Evolutionary conservation across 306 rosid species (phyloP).

Genomic region (Canavalia gladiata): DNA sequence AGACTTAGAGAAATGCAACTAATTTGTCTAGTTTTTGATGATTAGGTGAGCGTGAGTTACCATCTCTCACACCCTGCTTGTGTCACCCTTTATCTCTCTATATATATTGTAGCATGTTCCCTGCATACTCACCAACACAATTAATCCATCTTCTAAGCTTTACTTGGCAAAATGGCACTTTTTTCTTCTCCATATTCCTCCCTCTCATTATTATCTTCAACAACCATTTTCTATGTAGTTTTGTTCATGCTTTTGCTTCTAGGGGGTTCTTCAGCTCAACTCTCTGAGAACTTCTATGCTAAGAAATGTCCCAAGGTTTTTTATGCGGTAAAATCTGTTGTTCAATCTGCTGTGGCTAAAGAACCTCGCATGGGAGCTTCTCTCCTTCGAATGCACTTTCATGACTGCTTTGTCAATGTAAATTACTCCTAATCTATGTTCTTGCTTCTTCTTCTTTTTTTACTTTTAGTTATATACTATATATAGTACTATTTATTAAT

Average conservation of each 20-base stretch:
- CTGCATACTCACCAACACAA: not conserved
- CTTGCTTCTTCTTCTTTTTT: not conserved
- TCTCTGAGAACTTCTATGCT: slow-evolving; percentile 61
- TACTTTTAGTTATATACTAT: not conserved
- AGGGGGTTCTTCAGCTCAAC: slow-evolving; percentile 60
- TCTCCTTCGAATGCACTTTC: slow-evolving; percentile 81
- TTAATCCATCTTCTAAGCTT: slow-evolving; percentile 19
- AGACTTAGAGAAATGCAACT: not conserved
- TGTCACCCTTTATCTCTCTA: slow-evolving; percentile 7
- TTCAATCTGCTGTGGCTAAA: slow-evolving; percentile 62
- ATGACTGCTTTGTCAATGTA: slow-evolving; percentile 92
- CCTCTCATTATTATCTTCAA: not conserved
- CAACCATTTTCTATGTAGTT: not conserved
- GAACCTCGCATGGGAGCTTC: slow-evolving; percentile 81
- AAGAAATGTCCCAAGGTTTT: slow-evolving; percentile 68
- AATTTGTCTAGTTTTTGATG: slow-evolving; percentile 24
- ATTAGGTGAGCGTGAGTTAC: slow-evolving; percentile 49
- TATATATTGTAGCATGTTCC: not conserved
- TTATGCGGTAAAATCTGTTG: slow-evolving; percentile 49
- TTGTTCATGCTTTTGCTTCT: slow-evolving; percentile 51
- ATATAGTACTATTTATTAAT: not conserved
- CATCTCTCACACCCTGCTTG: slow-evolving; percentile 20
- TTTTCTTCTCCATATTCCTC: slow-evolving; percentile 32
- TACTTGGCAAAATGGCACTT: slow-evolving; percentile 47
- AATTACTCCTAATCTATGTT: slow-evolving; percentile 3